phyloP scores from a whole-genome alignment of 2,329 filamentous ascomycete genomes.

The Xenoacremonium recifei region DNA sequence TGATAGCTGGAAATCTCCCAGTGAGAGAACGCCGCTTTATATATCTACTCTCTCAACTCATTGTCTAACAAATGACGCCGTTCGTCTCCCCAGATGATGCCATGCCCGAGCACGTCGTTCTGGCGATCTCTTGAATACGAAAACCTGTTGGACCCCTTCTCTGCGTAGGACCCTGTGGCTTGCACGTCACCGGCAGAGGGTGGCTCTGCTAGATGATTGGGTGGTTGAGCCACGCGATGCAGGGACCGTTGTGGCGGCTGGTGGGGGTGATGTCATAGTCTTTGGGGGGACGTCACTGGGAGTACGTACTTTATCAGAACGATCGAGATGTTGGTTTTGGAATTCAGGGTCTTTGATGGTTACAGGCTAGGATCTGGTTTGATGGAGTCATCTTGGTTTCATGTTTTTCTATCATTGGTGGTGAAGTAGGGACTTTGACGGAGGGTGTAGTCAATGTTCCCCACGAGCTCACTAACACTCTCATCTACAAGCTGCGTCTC shows the following conservation, averaged over 20 bases:
- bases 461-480: too few relatives aligned
- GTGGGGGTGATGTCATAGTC: conserved; percentile 24
- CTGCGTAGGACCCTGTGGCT: conserved; percentile 1
- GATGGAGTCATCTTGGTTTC: too few relatives aligned
- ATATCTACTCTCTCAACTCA: not conserved
- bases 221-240: conserved; percentile 10
- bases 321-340: too few relatives aligned
- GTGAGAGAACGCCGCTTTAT: too few relatives aligned
- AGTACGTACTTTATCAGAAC: not conserved
- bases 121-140: not conserved
- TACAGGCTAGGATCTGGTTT: too few relatives aligned
- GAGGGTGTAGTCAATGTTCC: too few relatives aligned
- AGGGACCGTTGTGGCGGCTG: conserved; percentile 15
- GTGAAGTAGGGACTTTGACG: too few relatives aligned
- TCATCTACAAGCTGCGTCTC: too few relatives aligned
- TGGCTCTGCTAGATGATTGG: conserved; percentile 15
- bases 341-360: too few relatives aligned
- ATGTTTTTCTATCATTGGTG: too few relatives aligned
- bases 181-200: conserved; percentile 20
- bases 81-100: conserved; percentile 1
- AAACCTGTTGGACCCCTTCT: conserved; percentile 15
- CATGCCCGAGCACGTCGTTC: not conserved
- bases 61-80: not conserved
- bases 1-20: not conserved
- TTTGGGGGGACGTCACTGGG: too few relatives aligned